phyloP scores from a whole-genome alignment of 2,329 filamentous ascomycete genomes.

The Fusarium tricinctum region DNA sequence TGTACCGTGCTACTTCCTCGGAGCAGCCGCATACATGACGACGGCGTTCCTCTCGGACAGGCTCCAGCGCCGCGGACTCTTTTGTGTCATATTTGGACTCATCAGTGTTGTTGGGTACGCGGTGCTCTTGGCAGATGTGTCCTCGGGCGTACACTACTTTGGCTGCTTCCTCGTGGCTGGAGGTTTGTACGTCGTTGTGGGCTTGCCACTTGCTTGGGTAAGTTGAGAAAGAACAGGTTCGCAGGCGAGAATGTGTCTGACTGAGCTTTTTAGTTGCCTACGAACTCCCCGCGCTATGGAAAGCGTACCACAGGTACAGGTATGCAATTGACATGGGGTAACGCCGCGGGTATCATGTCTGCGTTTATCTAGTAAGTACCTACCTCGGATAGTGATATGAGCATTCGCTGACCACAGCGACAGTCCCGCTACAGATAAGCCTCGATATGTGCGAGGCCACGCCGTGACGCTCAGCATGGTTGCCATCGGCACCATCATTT shows the following conservation, averaged over 20 bases:
- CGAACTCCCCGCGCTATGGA: constrained; percentile 80
- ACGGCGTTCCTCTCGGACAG: constrained; percentile 77
- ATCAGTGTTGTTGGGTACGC: constrained; percentile 78
- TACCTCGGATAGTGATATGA: not conserved
- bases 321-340: constrained; percentile 78
- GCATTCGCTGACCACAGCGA: constrained; percentile 26
- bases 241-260: not conserved
- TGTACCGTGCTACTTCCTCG: constrained; percentile 82
- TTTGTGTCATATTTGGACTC: constrained; percentile 71
- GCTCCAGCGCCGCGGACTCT: constrained; percentile 74
- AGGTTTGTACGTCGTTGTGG: constrained; percentile 75
- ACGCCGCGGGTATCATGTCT: constrained; percentile 79
- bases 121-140: constrained; percentile 72
- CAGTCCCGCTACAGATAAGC: constrained; percentile 63
- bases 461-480: constrained; percentile 72
- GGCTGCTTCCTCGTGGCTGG: constrained; percentile 81
- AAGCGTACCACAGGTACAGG: constrained; percentile 81
- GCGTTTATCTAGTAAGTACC: constrained; percentile 71
- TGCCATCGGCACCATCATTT: constrained; percentile 66
- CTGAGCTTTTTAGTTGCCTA: constrained; percentile 61
- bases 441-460: constrained; percentile 73
- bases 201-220: constrained; percentile 69
- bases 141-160: constrained; percentile 77
- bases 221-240: constrained; percentile 13
- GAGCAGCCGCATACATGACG: constrained; percentile 76